phyloP scores from a whole-genome alignment of 2,329 filamentous ascomycete genomes.

The Diplodia intermedia region DNA sequence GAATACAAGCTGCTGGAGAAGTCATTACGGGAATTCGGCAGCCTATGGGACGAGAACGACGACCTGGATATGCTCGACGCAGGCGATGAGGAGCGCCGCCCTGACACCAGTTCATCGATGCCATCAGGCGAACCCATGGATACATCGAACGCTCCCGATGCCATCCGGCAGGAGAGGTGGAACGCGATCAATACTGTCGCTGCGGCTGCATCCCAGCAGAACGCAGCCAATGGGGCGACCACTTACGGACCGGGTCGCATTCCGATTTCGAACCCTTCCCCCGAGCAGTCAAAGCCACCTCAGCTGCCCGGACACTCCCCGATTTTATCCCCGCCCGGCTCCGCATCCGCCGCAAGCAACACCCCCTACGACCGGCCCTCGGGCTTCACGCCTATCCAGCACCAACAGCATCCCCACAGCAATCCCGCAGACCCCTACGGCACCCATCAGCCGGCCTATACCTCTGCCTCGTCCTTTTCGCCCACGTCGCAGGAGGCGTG shows the following conservation, averaged over 20 bases:
- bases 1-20: conserved; percentile 59
- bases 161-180: conserved; percentile 45
- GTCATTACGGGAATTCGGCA: conserved; percentile 46
- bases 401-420: conserved; percentile 20
- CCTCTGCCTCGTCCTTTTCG: conserved; percentile 10
- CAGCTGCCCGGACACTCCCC: conserved; percentile 27
- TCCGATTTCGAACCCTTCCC: conserved; percentile 31
- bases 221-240: conserved; percentile 19
- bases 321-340: conserved; percentile 29
- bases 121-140: conserved; percentile 16
- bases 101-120: conserved; percentile 33
- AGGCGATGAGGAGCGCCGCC: conserved; percentile 38
- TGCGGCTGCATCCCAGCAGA: conserved; percentile 37
- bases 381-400: conserved; percentile 29
- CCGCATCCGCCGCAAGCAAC: conserved; percentile 30
- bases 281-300: conserved; percentile 27
- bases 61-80: conserved; percentile 45
- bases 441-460: conserved; percentile 24
- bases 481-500: conserved; percentile 40
- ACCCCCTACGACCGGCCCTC: conserved; percentile 28
- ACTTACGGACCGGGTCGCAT: conserved; percentile 31
- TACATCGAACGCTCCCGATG: conserved; percentile 23
- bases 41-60: conserved; percentile 39
- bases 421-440: conserved; percentile 13
- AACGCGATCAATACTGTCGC: conserved; percentile 49